Evolutionary conservation across 78 protist genomes (phyloP).

Genomic region (Planoprotostelium fungivorum): DNA sequence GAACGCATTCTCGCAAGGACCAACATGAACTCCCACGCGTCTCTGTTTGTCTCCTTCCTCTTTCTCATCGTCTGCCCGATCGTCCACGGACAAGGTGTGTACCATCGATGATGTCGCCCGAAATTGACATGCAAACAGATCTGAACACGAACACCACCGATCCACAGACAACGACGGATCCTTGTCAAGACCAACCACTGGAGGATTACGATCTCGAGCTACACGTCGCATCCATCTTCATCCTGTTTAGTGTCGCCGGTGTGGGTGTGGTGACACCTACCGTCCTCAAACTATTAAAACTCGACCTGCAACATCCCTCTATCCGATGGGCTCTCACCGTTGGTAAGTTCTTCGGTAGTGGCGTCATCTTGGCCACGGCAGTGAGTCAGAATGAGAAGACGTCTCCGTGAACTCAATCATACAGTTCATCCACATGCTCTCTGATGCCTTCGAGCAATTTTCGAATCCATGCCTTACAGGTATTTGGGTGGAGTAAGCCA

Average conservation of each 20-base stretch:
- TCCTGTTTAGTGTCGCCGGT: not conserved
- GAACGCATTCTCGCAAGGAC: too few relatives aligned
- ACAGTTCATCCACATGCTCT: conserved; percentile 47
- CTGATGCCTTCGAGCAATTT: conserved; percentile 15
- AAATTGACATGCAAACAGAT: too few relatives aligned
- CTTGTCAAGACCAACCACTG: not conserved
- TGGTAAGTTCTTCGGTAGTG: conserved; percentile 44
- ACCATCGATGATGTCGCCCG: too few relatives aligned
- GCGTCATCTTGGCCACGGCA: conserved; percentile 38
- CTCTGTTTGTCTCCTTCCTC: too few relatives aligned
- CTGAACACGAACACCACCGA: too few relatives aligned
- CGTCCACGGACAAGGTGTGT: too few relatives aligned
- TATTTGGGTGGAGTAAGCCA: not conserved
- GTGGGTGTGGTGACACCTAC: not conserved
- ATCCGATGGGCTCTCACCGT: not conserved
- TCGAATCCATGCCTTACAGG: conserved; percentile 18
- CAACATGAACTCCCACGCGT: too few relatives aligned
- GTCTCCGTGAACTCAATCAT: too few relatives aligned
- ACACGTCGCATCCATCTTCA: not conserved
- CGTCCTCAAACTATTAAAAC: not conserved
- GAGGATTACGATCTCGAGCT: not conserved
- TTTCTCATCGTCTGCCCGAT: too few relatives aligned
- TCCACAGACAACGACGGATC: too few relatives aligned
- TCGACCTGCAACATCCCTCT: not conserved
- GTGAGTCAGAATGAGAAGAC: too few relatives aligned